Evolutionary conservation across 225 moss, liverwort and hornwort genomes (phyloP), one percentile per base, ranked within the genome.

Genomic region (Antitrichia curtipendula): DNA sequence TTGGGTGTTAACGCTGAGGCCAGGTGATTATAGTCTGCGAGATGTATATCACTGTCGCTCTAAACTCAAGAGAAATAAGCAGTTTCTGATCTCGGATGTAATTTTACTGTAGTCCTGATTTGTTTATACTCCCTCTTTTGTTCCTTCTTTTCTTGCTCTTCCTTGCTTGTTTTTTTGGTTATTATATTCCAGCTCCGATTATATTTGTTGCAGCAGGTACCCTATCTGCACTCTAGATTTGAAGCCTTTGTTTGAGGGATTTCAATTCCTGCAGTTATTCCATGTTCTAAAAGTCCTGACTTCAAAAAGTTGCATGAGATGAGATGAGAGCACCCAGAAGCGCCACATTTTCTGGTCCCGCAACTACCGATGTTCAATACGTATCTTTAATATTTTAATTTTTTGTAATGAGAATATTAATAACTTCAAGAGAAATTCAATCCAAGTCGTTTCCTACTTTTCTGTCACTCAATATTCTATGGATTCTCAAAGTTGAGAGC

Each of bases 21-120:
- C 76, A 90, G 94, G 94, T 87, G 87, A 88, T 88, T 91, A 91
- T 91, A 91, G 94, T 77, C 82, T 94, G 92, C 91, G 91, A 92
- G 91, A 94, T 93, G 93, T 93, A 93, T 87, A 93, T 92, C 91
- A 92, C 88, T 90, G 92, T 88, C 87, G 89, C 91, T 91, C 92
- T 92, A 87, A 93, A 89, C 88, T 94, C 91, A 86, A 94, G 92
- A 94, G 94, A 85, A 92, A 94, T 90, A 92, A 92, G 84, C 86
- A 87, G 85, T 87, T 89, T 86, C 86, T 86, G 86, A 84, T 88
- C 84, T 89, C 86, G 92, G 88, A 89, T 91, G 91, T 91, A 81
- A 84, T 78, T 84, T 90, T 78, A 66, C 40, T 82, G 34, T 7
- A 74, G 34, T 75, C 27, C 53, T 31, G 49, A 69, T 59, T 32